Evolutionary conservation across 2,329 filamentous ascomycete genomes (phyloP).

Genomic region (Aureobasidium vineae): DNA sequence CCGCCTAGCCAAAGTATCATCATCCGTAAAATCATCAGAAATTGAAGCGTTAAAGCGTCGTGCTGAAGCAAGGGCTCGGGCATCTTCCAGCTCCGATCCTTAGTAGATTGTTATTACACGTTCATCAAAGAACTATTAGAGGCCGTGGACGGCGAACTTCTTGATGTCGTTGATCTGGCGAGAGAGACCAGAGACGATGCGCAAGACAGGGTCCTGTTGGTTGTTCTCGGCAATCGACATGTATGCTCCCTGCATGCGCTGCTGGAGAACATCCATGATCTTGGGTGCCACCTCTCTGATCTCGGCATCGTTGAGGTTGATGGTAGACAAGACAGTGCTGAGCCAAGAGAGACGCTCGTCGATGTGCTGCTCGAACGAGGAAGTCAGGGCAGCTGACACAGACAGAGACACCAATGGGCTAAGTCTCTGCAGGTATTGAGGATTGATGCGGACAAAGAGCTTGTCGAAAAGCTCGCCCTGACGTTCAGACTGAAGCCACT

Average conservation of each 20-base stretch:
- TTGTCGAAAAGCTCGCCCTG: conserved; percentile 62
- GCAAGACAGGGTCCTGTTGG: conserved; percentile 50
- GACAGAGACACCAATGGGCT: conserved; percentile 60
- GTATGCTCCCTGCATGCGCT: conserved; percentile 58
- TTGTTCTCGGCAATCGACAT: conserved; percentile 55
- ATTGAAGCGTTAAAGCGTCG: background rate
- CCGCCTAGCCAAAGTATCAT: background rate
- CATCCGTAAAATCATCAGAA: conserved; percentile 8
- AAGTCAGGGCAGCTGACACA: conserved; percentile 61
- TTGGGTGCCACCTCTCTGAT: conserved; percentile 57
- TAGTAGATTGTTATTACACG: background rate
- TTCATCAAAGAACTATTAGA: background rate
- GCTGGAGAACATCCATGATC: conserved; percentile 59
- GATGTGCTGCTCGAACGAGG: conserved; percentile 54
- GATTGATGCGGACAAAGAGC: conserved; percentile 58
- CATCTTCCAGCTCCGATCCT: conserved; percentile 5
- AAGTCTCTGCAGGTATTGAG: conserved; percentile 55
- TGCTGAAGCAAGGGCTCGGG: conserved; percentile 1
- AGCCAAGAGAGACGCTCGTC: conserved; percentile 59
- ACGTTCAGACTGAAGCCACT: conserved; percentile 62
- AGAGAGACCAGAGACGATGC: conserved; percentile 35
- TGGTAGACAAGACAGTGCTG: conserved; percentile 53
- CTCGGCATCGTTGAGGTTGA: conserved; percentile 52
- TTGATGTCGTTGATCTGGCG: conserved; percentile 34
- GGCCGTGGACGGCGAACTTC: background rate